Conservation (phyloP, 441 rosid genomes). For the Bocquillonia castaneifolia region DNA sequence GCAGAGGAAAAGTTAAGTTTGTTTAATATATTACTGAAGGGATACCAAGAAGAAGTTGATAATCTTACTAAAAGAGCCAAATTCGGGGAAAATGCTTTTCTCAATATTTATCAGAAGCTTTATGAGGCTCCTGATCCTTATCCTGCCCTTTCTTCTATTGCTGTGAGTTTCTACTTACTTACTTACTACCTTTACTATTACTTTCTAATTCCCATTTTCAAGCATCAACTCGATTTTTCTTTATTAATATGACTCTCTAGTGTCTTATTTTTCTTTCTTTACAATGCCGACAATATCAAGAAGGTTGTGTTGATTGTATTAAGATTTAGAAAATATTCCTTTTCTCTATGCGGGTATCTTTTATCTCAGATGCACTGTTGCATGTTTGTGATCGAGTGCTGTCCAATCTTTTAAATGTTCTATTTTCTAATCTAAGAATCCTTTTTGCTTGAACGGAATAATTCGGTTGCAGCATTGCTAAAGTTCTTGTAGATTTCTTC, state of each 20-base stretch:
- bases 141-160: slow-evolving; percentile 87
- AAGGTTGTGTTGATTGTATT: too few relatives aligned
- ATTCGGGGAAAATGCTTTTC: slow-evolving; percentile 96
- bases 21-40: slow-evolving; percentile 89
- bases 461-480: neutral
- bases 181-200: too few relatives aligned
- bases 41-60: slow-evolving; percentile 99
- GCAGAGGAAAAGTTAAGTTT: slow-evolving; percentile 74
- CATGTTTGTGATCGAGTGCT: too few relatives aligned
- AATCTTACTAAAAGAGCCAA: slow-evolving; percentile 99
- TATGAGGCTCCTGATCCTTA: slow-evolving; percentile 99
- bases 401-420: too few relatives aligned
- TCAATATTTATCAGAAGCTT: slow-evolving; percentile 93
- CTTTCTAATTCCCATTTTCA: slow-evolving; percentile 11
- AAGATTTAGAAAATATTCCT: too few relatives aligned
- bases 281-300: too few relatives aligned
- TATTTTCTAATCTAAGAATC: too few relatives aligned
- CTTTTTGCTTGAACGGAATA: too few relatives aligned
- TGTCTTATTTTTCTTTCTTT: too few relatives aligned
- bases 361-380: too few relatives aligned
- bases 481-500: neutral
- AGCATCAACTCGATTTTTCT: neutral
- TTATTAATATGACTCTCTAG: too few relatives aligned
- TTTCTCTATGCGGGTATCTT: too few relatives aligned
- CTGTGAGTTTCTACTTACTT: slow-evolving; percentile 63